These are phyloP conservation scores for Calocybe gambosa DNA, from an alignment of 1,284 basidiomycete genomes.

Conservation along the genomic window DNA sequence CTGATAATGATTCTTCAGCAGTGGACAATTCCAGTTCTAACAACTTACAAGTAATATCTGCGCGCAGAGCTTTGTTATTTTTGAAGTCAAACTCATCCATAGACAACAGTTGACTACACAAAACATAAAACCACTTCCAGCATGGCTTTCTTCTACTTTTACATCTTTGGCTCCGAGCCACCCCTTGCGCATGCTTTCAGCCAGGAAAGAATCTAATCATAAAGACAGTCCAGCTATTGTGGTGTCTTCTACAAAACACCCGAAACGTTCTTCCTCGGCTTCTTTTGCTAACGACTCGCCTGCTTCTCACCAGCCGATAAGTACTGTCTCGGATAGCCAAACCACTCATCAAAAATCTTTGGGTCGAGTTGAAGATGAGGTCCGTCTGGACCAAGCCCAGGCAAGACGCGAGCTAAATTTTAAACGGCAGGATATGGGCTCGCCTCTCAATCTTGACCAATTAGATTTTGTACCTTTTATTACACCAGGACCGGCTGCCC, in stretches of 20 bases:
- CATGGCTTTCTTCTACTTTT: conserved; percentile 30
- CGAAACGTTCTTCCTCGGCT: neutral
- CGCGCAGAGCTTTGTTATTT: neutral
- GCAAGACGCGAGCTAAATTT: neutral
- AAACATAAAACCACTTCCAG: conserved; percentile 16
- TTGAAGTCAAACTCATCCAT: neutral
- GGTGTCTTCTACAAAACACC: neutral
- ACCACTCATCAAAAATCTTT: neutral
- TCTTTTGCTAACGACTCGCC: conserved; percentile 8
- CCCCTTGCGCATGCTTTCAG: conserved; percentile 33
- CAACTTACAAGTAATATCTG: neutral
- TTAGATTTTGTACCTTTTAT: conserved; percentile 18
- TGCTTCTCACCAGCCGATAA: conserved; percentile 10
- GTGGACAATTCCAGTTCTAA: neutral
- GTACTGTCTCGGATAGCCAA: neutral
- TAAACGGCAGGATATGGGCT: neutral
- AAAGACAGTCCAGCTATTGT: neutral
- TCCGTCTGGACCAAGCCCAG: neutral
- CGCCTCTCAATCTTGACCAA: conserved; percentile 2
- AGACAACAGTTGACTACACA: neutral
- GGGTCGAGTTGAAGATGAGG: neutral
- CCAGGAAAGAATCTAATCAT: conserved; percentile 9
- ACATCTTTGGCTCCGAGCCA: conserved; percentile 28
- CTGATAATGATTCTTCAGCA: neutral
- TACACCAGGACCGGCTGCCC: conserved; percentile 21